Base-by-base conservation (phyloP, 306 rosid species). In the Casuarina cunninghamiana region DNA sequence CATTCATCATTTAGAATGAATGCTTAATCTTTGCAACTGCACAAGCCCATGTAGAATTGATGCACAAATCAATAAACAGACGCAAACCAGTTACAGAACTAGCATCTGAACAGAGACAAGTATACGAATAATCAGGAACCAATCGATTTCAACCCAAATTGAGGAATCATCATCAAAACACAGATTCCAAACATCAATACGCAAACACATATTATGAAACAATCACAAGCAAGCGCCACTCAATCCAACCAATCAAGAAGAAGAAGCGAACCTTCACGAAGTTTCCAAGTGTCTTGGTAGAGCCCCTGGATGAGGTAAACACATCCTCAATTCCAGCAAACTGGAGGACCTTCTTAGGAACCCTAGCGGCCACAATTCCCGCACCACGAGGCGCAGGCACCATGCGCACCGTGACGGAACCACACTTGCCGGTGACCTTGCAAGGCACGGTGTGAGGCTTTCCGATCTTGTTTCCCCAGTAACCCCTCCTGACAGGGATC, bases 401-500 rank as follows among this genome's bases (percentile, higher is more conserved):
- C 90, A 89, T 80, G 46, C 93, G 81, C 6, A 87, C 91, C 0
- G 89, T 89, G 10, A 89, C 93, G 0, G 91, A 87, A 2, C 93
- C 93, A 80, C 93, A 89, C 84, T 87, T 89, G 0, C 93, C 93
- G 5, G 93, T 89, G 3, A 89, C 91, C 88, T 89, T 87, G 72
- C 91, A 89, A 10, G 93, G 93, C 11, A 89, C 93, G 0, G 93
- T 89, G 50, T 89, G 93, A 1, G 93, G 91, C 69, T 85, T 87
- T 1, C 93, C 93, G 49, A 89, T 89, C 87, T 87, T 89, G 86
- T 89, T 89, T 0, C 91, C 93, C 93, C 93, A 89, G 55, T 87
- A 89, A 0, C 93, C 93, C 21, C 87, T 85, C 69, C 91, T 89
- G 42, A 89, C 93, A 2, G 93, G 93, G 46, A 89, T 85, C 3